Conservation (phyloP, 2,329 filamentous ascomycete genomes). For the Pseudogymnoascus sp. region DNA sequence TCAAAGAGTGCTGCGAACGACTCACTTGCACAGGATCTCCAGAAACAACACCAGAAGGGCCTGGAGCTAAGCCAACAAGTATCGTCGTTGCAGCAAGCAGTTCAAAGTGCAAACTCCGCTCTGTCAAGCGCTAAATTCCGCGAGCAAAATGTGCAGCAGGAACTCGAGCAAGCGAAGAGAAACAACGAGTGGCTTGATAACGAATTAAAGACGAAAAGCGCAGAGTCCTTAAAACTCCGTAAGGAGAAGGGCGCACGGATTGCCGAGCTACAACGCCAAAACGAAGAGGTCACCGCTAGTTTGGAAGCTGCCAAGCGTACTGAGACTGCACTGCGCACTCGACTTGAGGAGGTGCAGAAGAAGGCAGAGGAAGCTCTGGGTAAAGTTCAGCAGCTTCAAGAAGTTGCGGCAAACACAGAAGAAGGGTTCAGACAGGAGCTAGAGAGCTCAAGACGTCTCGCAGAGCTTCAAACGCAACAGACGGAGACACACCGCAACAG, state of each 20-base stretch:
- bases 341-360: conserved; percentile 74
- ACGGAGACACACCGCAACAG: conserved; percentile 64
- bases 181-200: conserved; percentile 91
- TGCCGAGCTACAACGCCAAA: conserved; percentile 76
- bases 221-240: conserved; percentile 79
- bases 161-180: conserved; percentile 78
- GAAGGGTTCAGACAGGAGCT: conserved; percentile 83
- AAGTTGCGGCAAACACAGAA: conserved; percentile 71
- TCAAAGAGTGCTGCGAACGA: conserved; percentile 84
- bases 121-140: conserved; percentile 79
- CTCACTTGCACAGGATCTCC: conserved; percentile 75
- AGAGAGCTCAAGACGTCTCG: conserved; percentile 70
- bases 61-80: conserved; percentile 78
- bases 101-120: conserved; percentile 73
- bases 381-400: conserved; percentile 78
- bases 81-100: conserved; percentile 70
- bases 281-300: conserved; percentile 74
- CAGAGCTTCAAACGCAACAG: conserved; percentile 72
- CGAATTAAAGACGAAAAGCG: conserved; percentile 82
- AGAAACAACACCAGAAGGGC: conserved; percentile 81
- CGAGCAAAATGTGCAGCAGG: conserved; percentile 82
- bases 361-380: conserved; percentile 79
- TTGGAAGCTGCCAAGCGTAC: conserved; percentile 71
- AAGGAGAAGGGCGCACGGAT: conserved; percentile 93
- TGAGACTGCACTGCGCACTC: conserved; percentile 71